Conservation (phyloP, 768 basidiomycete genomes). For the Rhodotorula kratochvilovae region DNA sequence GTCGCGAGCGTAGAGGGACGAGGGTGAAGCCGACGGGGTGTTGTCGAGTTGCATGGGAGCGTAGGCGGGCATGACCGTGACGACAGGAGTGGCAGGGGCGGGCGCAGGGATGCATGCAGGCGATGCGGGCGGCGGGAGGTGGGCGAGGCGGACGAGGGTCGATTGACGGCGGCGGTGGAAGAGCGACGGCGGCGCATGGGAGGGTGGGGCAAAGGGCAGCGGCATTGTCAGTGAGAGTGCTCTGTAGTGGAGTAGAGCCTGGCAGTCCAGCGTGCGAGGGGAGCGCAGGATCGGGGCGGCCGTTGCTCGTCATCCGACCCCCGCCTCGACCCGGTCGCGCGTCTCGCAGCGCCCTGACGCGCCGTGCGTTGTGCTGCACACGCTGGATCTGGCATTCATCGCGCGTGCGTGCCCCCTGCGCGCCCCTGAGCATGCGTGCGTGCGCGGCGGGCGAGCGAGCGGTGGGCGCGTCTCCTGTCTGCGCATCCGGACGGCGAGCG, state of each 20-base stretch:
- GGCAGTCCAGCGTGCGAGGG: background rate
- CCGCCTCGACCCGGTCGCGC: background rate
- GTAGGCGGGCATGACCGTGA: background rate
- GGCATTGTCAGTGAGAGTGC: background rate
- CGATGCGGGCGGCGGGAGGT: background rate
- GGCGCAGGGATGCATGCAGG: background rate
- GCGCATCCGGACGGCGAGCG: background rate
- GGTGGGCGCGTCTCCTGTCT: background rate
- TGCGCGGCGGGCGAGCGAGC: background rate
- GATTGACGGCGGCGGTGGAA: constrained; percentile 2
- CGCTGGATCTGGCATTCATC: background rate
- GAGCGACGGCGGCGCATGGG: background rate
- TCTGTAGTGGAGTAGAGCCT: rapidly evolving
- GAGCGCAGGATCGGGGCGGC: background rate
- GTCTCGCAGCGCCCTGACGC: background rate
- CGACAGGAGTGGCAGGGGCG: background rate
- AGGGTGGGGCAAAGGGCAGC: background rate
- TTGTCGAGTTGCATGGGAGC: background rate
- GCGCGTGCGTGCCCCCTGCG: background rate
- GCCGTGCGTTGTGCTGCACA: background rate
- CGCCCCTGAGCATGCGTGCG: background rate
- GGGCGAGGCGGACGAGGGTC: background rate
- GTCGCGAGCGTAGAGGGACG: constrained; percentile 1
- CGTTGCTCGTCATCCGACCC: background rate
- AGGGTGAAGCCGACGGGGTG: background rate